A percentile compares a stretch with the other conserved stretches of the same genome.
phyloP scores from a whole-genome alignment of 2,329 filamentous ascomycete species.

The Neonectria sp. region DNA sequence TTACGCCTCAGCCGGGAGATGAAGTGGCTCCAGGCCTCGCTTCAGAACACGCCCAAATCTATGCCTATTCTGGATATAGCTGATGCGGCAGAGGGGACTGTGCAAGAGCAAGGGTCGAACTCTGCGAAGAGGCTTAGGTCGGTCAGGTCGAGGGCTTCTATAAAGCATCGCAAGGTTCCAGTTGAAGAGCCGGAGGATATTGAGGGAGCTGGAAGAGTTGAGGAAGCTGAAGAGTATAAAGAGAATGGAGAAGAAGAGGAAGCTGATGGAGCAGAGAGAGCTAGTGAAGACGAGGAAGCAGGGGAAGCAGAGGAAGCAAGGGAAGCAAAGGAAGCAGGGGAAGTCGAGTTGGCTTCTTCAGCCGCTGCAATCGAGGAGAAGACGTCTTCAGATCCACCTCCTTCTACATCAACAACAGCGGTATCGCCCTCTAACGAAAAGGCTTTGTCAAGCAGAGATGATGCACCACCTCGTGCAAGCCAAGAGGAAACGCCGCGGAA shows the following conservation, averaged over 20 bases:
- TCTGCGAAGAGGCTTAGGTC: not conserved
- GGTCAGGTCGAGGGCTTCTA: not conserved
- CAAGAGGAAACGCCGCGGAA: not conserved
- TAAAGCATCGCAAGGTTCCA: not conserved
- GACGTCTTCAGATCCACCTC: not conserved
- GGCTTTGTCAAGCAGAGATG: not conserved
- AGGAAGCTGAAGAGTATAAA: not conserved
- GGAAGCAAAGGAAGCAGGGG: not conserved
- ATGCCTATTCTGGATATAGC: not conserved
- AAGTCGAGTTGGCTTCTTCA: not conserved
- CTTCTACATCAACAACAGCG: not conserved
- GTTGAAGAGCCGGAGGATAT: not conserved
- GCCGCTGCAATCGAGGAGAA: not conserved
- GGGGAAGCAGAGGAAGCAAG: not conserved
- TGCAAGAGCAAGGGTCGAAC: not conserved
- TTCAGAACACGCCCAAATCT: constrained; percentile 11
- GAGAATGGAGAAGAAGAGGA: not conserved
- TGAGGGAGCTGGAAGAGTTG: not conserved
- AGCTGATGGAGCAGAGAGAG: not conserved
- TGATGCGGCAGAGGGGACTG: not conserved
- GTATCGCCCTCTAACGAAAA: constrained; percentile 10
- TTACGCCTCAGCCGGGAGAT: constrained; percentile 26
- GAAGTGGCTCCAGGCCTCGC: constrained; percentile 36
- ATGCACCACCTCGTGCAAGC: not conserved
- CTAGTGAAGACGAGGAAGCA: not conserved